These are phyloP conservation scores for Exophiala viscosa DNA, from an alignment of 2,329 filamentous ascomycete species.

Conservation along the genomic window DNA sequence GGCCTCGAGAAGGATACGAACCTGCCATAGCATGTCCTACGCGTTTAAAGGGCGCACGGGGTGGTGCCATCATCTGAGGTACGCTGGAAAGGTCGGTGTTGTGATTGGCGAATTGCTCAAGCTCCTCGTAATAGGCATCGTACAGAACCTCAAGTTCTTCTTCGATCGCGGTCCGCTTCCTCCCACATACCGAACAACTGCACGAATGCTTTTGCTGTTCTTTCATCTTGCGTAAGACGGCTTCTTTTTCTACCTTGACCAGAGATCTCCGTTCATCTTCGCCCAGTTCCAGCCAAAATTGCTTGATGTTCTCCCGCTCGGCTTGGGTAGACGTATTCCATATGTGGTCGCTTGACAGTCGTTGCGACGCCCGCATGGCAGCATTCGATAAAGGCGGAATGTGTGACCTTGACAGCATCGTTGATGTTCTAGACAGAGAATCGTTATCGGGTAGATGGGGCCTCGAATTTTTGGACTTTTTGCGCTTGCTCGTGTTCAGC, in stretches of 20 bases:
- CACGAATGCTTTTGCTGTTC: slow-evolving; percentile 99
- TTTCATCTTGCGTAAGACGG: slow-evolving; percentile 98
- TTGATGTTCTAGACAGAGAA: slow-evolving; percentile 22
- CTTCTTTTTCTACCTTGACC: slow-evolving; percentile 98
- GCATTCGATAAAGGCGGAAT: slow-evolving; percentile 44
- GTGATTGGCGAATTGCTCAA: slow-evolving; percentile 93
- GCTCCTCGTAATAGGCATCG: slow-evolving; percentile 96
- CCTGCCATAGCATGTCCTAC: slow-evolving; percentile 44
- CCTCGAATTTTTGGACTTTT: slow-evolving; percentile 30
- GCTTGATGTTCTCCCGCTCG: slow-evolving; percentile 94
- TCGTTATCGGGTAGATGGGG: slow-evolving; percentile 9
- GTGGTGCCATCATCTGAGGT: slow-evolving; percentile 64
- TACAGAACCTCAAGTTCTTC: slow-evolving; percentile 97
- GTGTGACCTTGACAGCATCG: slow-evolving; percentile 39
- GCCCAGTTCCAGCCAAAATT: slow-evolving; percentile 92
- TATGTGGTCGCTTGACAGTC: slow-evolving; percentile 72
- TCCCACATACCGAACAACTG: slow-evolving; percentile 93
- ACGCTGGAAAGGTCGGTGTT: slow-evolving; percentile 61
- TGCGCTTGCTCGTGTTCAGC: slow-evolving; percentile 30
- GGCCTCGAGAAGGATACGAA: slow-evolving; percentile 58
- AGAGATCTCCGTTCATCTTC: slow-evolving; percentile 93
- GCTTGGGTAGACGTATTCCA: slow-evolving; percentile 96
- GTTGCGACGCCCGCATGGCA: slow-evolving; percentile 40
- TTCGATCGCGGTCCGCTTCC: slow-evolving; percentile 94
- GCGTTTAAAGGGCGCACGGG: slow-evolving; percentile 48